Evolutionary conservation across 139 green algal species (phyloP).

Genomic region (Eudorina sp.): DNA sequence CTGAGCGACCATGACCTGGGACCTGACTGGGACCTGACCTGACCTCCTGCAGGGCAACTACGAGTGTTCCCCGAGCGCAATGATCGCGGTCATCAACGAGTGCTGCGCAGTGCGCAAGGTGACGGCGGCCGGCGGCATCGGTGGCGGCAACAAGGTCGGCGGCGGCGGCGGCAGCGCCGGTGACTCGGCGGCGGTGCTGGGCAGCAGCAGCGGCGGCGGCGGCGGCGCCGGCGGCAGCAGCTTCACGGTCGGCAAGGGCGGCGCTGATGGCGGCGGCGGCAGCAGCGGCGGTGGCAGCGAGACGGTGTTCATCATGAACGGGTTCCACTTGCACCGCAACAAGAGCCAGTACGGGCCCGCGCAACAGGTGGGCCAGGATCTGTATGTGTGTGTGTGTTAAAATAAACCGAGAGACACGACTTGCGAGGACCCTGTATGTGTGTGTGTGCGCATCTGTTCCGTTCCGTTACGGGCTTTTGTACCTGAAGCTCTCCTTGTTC

Average conservation of each 20-base stretch:
- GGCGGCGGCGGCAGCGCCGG: not conserved
- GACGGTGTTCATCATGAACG: conserved; percentile 54
- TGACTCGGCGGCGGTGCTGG: not conserved
- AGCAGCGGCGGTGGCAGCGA: not conserved
- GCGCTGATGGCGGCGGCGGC: not conserved
- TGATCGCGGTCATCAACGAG: conserved; percentile 55
- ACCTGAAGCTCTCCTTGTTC: too few relatives aligned
- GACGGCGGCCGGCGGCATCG: not conserved
- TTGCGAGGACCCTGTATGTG: too few relatives aligned
- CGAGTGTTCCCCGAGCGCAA: conserved; percentile 50
- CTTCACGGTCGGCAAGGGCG: not conserved
- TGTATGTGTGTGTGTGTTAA: too few relatives aligned
- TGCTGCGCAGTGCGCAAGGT: conserved; percentile 41
- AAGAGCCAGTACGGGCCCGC: conserved; percentile 55
- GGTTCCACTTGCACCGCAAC: conserved; percentile 56
- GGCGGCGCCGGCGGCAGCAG: not conserved
- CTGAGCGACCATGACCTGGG: too few relatives aligned
- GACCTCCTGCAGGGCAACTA: conserved; percentile 61
- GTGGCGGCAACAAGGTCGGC: not conserved
- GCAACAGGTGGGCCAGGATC: conserved; percentile 52
- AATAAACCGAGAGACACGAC: too few relatives aligned
- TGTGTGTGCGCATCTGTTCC: too few relatives aligned
- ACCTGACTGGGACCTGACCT: too few relatives aligned
- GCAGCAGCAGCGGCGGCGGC: not conserved
- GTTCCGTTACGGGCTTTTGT: too few relatives aligned